These are phyloP conservation scores for Globisporangium sylvaticum DNA, from an alignment of 352 stramenopile genomes.

Conservation along the genomic window DNA sequence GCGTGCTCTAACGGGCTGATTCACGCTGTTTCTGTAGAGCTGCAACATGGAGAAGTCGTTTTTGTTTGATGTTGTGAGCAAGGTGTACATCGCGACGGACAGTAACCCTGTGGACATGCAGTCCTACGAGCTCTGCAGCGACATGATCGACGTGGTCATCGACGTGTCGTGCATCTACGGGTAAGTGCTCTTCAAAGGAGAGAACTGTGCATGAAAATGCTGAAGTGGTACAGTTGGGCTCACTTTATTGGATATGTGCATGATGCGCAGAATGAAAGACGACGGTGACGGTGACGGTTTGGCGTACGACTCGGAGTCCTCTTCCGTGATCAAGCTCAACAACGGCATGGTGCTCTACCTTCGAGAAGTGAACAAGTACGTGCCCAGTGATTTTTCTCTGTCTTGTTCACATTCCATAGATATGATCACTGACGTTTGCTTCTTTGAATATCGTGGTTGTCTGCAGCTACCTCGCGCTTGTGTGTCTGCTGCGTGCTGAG, in stretches of 20 bases:
- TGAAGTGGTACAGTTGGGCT: background rate
- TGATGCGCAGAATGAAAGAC: slow-evolving; percentile 69
- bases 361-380: slow-evolving; percentile 91
- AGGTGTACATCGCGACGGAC: slow-evolving; percentile 98
- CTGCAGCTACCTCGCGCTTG: slow-evolving; percentile 93
- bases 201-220: slow-evolving; percentile 18
- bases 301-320: slow-evolving; percentile 95
- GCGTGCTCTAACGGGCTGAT: too few relatives aligned
- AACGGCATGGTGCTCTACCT: slow-evolving; percentile 97
- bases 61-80: slow-evolving; percentile 98
- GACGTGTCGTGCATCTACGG: slow-evolving; percentile 99
- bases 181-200: background rate
- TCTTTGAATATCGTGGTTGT: slow-evolving; percentile 12
- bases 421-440: background rate
- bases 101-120: slow-evolving; percentile 98
- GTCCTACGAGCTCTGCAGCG: slow-evolving; percentile 96
- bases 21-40: too few relatives aligned
- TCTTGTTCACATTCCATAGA: background rate
- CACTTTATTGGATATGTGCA: background rate
- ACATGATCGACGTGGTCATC: slow-evolving; percentile 99
- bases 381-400: too few relatives aligned
- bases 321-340: slow-evolving; percentile 97
- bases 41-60: slow-evolving; percentile 99
- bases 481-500: slow-evolving; percentile 94
- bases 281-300: slow-evolving; percentile 89